Conservation (phyloP, 441 rosid species). For the Jatropha podagrica region DNA sequence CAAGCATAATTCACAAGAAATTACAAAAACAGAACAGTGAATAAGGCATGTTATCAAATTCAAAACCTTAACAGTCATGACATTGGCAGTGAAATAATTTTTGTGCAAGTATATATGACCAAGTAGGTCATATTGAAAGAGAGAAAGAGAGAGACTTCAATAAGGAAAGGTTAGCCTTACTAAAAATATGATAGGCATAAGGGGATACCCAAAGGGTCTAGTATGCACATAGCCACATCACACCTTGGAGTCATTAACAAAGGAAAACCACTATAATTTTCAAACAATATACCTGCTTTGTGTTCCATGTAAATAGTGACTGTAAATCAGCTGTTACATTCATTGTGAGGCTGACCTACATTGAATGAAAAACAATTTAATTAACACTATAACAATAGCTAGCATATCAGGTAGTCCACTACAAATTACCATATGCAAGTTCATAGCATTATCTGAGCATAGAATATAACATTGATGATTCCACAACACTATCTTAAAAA, state of each 20-base stretch:
- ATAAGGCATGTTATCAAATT: background rate
- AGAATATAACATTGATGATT: background rate
- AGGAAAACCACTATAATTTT: background rate
- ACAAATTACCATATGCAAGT: background rate
- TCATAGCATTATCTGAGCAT: background rate
- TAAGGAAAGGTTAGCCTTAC: background rate
- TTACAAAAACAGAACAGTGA: background rate
- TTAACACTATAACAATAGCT: constrained; percentile 18
- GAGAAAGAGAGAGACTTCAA: background rate
- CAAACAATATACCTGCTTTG: constrained; percentile 70
- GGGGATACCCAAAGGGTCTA: background rate
- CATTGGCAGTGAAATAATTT: background rate
- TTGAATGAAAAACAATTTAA: constrained; percentile 16
- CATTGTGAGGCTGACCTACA: constrained; percentile 87
- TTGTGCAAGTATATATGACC: background rate
- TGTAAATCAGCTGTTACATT: constrained; percentile 83
- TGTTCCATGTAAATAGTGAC: constrained; percentile 93
- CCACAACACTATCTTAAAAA: background rate
- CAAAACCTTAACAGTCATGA: background rate
- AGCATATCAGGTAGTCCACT: background rate
- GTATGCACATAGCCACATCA: background rate
- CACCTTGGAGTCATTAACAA: background rate
- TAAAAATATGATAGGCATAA: background rate
- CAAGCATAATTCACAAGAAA: background rate
- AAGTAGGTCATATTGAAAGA: background rate